Evolutionary conservation across 2,329 filamentous ascomycete genomes (phyloP), one percentile per base, ranked within the genome.

Genomic region (Cryphonectria radicalis): DNA sequence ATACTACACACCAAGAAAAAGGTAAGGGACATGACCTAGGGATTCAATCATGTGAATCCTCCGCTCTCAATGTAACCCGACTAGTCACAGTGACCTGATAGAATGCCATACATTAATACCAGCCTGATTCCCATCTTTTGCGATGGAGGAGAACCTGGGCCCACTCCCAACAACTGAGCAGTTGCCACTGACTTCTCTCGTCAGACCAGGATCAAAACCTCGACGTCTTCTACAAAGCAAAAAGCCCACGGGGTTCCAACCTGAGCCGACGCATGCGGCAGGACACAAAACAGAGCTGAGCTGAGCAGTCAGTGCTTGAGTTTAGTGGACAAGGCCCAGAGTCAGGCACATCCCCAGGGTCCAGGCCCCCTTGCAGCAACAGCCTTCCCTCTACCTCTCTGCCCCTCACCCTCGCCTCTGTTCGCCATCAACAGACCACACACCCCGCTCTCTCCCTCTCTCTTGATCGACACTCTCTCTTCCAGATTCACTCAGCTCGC

Each of bases 391-490:
- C 32, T 19, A 17, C 59, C 59, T 62, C 32, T n/a, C 17, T 43
- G 68, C 35, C 62, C 68, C 46, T 50, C 46, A 50, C 46, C 17
- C 46, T 50, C 22, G 10, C 19, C 46, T 50, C 5, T 50, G 42
- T 50, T n/a, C 50, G 19, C 60, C 68, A 62, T 60, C 60, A 63
- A 59, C 42, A 43, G 46, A 43, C 59, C 70, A 40, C 10, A 40
- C 37, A 70, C 71, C 71, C 71, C n/a, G n/a, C n/a, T n/a, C n/a
- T n/a, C n/a, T n/a, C n/a, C 69, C 71, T 28, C 67, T 63, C 57
- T 73, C 71, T 68, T n/a, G 71, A 64, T 66, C 66, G 62, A 53
- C 71, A 42, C 62, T 11, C 57, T 17, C 22, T 50, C 7, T 22
- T 46, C 57, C 40, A 72, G 64, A 69, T 35, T 50, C 62, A 67